Evolutionary conservation across 2,329 filamentous ascomycete genomes (phyloP).

Genomic region (Microdochium trichocladiopsis): DNA sequence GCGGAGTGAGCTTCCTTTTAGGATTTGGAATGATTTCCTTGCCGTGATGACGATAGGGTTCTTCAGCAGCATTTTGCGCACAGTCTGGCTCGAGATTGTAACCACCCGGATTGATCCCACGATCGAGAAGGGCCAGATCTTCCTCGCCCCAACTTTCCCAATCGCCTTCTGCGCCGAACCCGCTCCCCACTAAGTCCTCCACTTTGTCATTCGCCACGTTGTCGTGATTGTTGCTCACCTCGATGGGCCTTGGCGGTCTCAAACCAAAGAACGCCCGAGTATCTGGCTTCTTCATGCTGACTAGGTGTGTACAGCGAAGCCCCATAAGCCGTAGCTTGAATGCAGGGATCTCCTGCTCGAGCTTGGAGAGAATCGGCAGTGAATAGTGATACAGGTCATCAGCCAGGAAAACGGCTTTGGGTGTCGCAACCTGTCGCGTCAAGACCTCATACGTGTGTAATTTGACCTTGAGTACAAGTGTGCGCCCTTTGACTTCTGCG

Average conservation of each 20-base stretch:
- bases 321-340: conserved; percentile 84
- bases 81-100: neutral
- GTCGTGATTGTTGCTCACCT: conserved; percentile 7
- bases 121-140: conserved; percentile 33
- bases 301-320: conserved; percentile 76
- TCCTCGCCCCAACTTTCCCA: conserved; percentile 67
- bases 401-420: conserved; percentile 63
- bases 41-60: conserved; percentile 30
- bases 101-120: neutral
- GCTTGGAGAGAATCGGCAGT: conserved; percentile 73
- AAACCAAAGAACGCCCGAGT: conserved; percentile 74
- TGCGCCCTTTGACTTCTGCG: conserved; percentile 83
- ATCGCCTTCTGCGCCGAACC: conserved; percentile 24
- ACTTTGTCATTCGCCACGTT: conserved; percentile 26
- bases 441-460: conserved; percentile 89
- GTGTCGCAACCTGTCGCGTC: conserved; percentile 71
- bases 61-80: conserved; percentile 20
- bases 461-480: conserved; percentile 86
- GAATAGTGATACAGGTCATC: conserved; percentile 80
- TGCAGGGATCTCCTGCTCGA: conserved; percentile 75
- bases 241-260: conserved; percentile 24
- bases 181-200: conserved; percentile 10
- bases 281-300: conserved; percentile 77
- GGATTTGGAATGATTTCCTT: conserved; percentile 45
- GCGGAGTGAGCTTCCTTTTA: conserved; percentile 19